Evolutionary conservation across 1,284 basidiomycete species (phyloP).

Genomic region (Stereum hirsutum): DNA sequence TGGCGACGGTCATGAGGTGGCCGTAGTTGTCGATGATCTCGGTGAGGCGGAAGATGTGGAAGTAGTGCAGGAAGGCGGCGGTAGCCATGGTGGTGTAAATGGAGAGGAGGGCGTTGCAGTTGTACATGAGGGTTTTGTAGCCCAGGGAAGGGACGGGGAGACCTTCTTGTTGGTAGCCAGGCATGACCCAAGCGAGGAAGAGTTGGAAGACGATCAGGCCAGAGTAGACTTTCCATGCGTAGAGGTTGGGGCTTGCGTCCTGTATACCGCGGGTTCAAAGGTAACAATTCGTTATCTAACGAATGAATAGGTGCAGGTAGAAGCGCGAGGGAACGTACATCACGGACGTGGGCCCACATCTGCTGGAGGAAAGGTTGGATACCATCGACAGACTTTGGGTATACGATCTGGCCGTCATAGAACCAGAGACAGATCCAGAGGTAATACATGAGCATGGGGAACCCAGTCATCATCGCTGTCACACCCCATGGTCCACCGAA

Average conservation of each 20-base stretch:
- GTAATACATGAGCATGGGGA: slow-evolving; percentile 94
- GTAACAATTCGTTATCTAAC: not conserved
- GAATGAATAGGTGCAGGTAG: too few relatives aligned
- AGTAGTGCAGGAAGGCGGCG: slow-evolving; percentile 72
- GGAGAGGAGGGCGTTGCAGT: slow-evolving; percentile 90
- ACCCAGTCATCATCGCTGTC: slow-evolving; percentile 88
- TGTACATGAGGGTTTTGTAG: slow-evolving; percentile 92
- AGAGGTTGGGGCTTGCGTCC: slow-evolving; percentile 87
- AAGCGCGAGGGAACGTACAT: too few relatives aligned
- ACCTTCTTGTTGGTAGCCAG: slow-evolving; percentile 90
- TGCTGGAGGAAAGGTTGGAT: slow-evolving; percentile 72
- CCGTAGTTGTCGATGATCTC: slow-evolving; percentile 97
- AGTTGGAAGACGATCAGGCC: slow-evolving; percentile 89
- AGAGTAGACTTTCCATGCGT: slow-evolving; percentile 85
- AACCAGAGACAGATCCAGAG: slow-evolving; percentile 98
- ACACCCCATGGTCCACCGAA: slow-evolving; percentile 95
- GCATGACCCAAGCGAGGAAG: slow-evolving; percentile 83
- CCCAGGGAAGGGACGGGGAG: slow-evolving; percentile 87
- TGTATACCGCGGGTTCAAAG: slow-evolving; percentile 20
- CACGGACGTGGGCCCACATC: slow-evolving; percentile 80
- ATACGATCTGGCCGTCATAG: slow-evolving; percentile 84
- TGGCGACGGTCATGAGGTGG: slow-evolving; percentile 91
- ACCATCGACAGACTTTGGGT: slow-evolving; percentile 66
- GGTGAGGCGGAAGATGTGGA: slow-evolving; percentile 83
- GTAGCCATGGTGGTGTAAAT: slow-evolving; percentile 84